phyloP scores from a whole-genome alignment of 805 yeast genomes.

The Zygotorulaspora chibaensis region DNA sequence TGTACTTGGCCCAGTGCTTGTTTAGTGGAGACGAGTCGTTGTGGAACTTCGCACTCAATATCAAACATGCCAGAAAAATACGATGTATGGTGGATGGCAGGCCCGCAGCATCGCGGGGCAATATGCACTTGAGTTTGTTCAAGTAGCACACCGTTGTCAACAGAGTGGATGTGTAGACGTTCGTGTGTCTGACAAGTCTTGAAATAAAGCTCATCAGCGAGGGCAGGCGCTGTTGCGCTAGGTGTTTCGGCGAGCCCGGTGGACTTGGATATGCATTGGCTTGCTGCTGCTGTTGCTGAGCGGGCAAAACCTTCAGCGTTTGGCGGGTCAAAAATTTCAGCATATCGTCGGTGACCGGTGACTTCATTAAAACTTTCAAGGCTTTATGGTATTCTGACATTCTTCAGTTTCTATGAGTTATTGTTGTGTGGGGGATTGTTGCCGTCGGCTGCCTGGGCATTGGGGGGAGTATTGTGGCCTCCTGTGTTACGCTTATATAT shows the following conservation, averaged over 20 bases:
- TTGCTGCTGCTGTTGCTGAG: slow-evolving; percentile 30
- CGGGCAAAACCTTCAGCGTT: slow-evolving; percentile 64
- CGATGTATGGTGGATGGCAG: slow-evolving; percentile 77
- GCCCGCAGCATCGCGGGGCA: slow-evolving; percentile 72
- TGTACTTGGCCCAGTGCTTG: slow-evolving; percentile 73
- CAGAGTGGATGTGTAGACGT: slow-evolving; percentile 76
- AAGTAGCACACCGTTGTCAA: slow-evolving; percentile 68
- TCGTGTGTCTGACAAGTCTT: slow-evolving; percentile 65
- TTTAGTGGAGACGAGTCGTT: slow-evolving; percentile 78
- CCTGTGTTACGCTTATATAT: neutral
- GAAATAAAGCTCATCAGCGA: slow-evolving; percentile 72
- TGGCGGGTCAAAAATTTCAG: slow-evolving; percentile 62
- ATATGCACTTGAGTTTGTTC: slow-evolving; percentile 52
- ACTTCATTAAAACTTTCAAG: slow-evolving; percentile 51
- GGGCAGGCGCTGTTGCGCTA: slow-evolving; percentile 38
- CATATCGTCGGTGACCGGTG: slow-evolving; percentile 74
- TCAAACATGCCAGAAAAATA: slow-evolving; percentile 68
- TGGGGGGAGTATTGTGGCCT: neutral
- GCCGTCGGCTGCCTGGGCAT: neutral
- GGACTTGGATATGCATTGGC: slow-evolving; percentile 32
- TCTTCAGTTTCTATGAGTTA: slow-evolving; percentile 3
- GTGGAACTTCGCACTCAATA: slow-evolving; percentile 67
- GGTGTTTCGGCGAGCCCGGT: slow-evolving; percentile 32
- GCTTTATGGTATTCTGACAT: slow-evolving; percentile 45
- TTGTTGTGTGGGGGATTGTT: neutral